phyloP scores from a whole-genome alignment of 352 stramenopile genomes.

The Phytophthora citrophthora region DNA sequence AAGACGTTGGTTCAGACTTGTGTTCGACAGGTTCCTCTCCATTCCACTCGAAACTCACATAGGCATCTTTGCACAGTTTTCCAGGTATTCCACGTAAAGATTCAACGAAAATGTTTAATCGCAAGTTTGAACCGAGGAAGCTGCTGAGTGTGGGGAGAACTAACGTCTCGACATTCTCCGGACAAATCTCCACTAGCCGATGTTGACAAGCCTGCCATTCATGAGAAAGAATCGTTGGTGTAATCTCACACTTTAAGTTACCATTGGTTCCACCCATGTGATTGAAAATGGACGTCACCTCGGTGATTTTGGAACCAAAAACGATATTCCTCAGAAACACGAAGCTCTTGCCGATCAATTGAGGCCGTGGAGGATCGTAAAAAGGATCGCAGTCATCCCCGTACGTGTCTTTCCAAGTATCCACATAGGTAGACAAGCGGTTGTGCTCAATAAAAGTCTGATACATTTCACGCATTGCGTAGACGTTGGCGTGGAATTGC shows the following conservation, averaged over 20 bases:
- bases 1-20: conserved; percentile 48
- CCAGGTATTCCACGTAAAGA: conserved; percentile 66
- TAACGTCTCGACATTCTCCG: conserved; percentile 43
- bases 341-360: conserved; percentile 80
- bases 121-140: conserved; percentile 64
- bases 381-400: conserved; percentile 73
- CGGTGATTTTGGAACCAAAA: conserved; percentile 68
- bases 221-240: conserved; percentile 67
- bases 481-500: conserved; percentile 79
- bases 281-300: conserved; percentile 69
- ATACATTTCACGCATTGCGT: conserved; percentile 90
- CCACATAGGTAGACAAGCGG: conserved; percentile 42
- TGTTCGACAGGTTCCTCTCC: conserved; percentile 37
- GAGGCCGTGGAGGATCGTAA: conserved; percentile 66
- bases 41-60: conserved; percentile 64
- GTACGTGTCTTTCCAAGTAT: conserved; percentile 42
- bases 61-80: conserved; percentile 75
- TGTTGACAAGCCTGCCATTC: conserved; percentile 80
- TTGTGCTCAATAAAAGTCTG: conserved; percentile 84
- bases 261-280: conserved; percentile 45
- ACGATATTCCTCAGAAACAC: conserved; percentile 68
- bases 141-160: conserved; percentile 48
- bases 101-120: conserved; percentile 59
- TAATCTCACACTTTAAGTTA: conserved; percentile 62
- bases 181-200: conserved; percentile 61